A percentile compares a stretch with the other conserved stretches of the same genome.
Conservation (phyloP, 179 eudicot species). For the Heliamphora pulchella region DNA sequence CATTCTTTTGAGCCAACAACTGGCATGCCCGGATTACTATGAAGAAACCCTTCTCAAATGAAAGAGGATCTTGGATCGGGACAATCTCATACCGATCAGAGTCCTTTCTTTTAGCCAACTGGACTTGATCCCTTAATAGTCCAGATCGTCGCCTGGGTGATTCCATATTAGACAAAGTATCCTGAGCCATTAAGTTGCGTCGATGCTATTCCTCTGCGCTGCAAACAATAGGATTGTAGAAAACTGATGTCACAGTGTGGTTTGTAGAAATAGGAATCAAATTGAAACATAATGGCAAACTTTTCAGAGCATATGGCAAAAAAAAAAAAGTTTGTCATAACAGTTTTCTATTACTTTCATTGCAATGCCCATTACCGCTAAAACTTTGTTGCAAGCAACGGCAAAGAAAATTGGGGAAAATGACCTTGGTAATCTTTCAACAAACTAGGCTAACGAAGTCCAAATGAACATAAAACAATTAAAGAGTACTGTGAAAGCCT, state of each 20-base stretch:
- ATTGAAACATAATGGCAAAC: background rate
- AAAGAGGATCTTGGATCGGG: constrained; percentile 46
- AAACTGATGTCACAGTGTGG: background rate
- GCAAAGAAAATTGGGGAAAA: background rate
- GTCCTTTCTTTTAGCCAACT: constrained; percentile 48
- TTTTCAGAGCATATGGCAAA: background rate
- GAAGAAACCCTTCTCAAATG: constrained; percentile 72
- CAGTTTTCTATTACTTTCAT: background rate
- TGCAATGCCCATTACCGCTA: background rate
- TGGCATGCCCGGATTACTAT: constrained; percentile 68
- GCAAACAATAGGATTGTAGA: background rate
- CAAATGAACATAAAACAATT: background rate
- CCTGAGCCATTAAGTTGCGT: constrained; percentile 39
- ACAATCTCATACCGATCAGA: constrained; percentile 51
- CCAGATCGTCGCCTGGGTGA: constrained; percentile 39
- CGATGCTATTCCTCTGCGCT: background rate
- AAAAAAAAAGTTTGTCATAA: too few relatives aligned
- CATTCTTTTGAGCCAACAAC: constrained; percentile 54
- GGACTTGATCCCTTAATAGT: constrained; percentile 66
- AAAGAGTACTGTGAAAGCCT: background rate
- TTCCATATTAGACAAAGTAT: constrained; percentile 26
- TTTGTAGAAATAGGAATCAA: background rate
- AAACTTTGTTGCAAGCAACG: background rate
- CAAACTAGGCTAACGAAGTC: background rate
- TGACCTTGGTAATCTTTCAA: background rate